Percentiles rank a stretch among this genome's conserved stretches.
Conservation (phyloP, 2,329 filamentous ascomycete genomes). For the Aspergillus sp. region DNA sequence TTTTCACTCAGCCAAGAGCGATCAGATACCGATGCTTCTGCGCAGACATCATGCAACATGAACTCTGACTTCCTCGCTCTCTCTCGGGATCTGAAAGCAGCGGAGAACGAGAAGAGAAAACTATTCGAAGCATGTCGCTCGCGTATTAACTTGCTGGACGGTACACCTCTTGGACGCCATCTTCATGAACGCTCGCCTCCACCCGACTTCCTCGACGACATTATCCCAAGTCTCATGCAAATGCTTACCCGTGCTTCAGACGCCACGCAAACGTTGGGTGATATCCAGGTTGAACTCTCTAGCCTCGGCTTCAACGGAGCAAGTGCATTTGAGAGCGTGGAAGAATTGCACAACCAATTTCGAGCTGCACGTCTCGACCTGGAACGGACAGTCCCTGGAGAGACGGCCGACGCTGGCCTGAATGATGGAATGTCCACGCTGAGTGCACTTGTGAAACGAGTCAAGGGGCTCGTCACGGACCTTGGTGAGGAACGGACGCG, state of each 20-base stretch:
- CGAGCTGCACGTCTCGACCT: slow-evolving; percentile 45
- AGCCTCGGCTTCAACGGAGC: slow-evolving; percentile 40
- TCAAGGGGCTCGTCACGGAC: slow-evolving; percentile 36
- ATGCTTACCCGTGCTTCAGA: slow-evolving; percentile 40
- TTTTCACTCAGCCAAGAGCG: slow-evolving; percentile 13
- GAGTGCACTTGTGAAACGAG: slow-evolving; percentile 39
- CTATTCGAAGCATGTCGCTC: slow-evolving; percentile 43
- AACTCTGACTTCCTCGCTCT: slow-evolving; percentile 31
- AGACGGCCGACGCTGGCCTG: slow-evolving; percentile 39
- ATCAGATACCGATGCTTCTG: slow-evolving; percentile 18
- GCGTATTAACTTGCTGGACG: slow-evolving; percentile 25
- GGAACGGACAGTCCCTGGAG: slow-evolving; percentile 45
- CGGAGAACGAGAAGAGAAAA: slow-evolving; percentile 39
- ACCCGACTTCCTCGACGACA: slow-evolving; percentile 37
- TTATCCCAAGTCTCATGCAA: slow-evolving; percentile 37
- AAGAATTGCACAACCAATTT: slow-evolving; percentile 40
- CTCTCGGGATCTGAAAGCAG: slow-evolving; percentile 38
- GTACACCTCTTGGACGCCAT: slow-evolving; percentile 18
- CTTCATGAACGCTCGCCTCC: slow-evolving; percentile 37
- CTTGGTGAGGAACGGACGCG: slow-evolving; percentile 33
- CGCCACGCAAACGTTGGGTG: slow-evolving; percentile 37
- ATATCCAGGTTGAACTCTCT: slow-evolving; percentile 36
- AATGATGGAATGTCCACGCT: slow-evolving; percentile 42
- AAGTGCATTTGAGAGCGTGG: slow-evolving; percentile 32
- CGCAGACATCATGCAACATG: slow-evolving; percentile 18